Conservation (phyloP, 2,329 filamentous ascomycete genomes). For the Xylariales sp. region DNA sequence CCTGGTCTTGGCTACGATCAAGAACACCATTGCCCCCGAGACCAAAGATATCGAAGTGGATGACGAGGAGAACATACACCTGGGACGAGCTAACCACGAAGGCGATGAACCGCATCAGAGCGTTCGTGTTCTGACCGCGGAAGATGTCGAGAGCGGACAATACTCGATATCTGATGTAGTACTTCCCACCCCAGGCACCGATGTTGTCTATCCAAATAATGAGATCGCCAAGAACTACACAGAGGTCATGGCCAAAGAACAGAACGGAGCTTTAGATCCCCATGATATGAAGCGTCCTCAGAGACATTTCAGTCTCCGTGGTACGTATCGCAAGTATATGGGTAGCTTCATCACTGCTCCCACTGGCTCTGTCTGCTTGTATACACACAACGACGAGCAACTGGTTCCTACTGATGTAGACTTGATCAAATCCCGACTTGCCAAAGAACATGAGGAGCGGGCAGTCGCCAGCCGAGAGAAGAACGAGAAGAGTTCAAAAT, state of each 20-base stretch:
- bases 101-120: conserved; percentile 42
- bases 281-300: conserved; percentile 80
- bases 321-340: conserved; percentile 82
- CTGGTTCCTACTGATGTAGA: conserved; percentile 87
- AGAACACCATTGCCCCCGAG: conserved; percentile 25
- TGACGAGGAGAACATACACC: conserved; percentile 60
- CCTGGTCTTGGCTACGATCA: conserved; percentile 58
- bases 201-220: conserved; percentile 82
- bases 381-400: conserved; percentile 70
- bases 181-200: conserved; percentile 86
- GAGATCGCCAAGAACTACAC: conserved; percentile 78
- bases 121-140: conserved; percentile 67
- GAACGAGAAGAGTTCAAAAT: conserved; percentile 16
- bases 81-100: conserved; percentile 39
- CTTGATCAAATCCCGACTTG: conserved; percentile 44
- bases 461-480: conserved; percentile 17
- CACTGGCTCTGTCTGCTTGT: conserved; percentile 64
- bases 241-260: conserved; percentile 75
- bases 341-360: conserved; percentile 63
- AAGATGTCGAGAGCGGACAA: conserved; percentile 71
- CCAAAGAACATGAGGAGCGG: conserved; percentile 18
- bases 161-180: conserved; percentile 86
- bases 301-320: conserved; percentile 83
- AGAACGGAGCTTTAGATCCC: conserved; percentile 76
- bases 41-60: conserved; percentile 53